Conservation (phyloP, 768 basidiomycete species). For the Boletus insuetus region DNA sequence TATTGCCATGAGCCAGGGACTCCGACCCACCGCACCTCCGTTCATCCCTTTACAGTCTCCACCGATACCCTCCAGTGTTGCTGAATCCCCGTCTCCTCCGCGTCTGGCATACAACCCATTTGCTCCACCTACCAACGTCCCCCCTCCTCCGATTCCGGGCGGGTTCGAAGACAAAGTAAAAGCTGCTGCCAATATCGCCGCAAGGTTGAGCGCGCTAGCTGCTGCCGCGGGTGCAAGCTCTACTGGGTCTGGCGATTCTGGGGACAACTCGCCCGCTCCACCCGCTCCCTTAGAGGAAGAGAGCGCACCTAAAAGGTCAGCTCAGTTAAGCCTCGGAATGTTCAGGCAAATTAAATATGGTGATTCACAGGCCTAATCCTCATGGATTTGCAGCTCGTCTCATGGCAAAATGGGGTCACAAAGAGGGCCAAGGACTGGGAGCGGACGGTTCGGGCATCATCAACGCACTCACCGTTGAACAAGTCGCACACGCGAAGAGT, state of each 20-base stretch:
- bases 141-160: conserved; percentile 51
- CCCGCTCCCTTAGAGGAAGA: conserved; percentile 32
- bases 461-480: conserved; percentile 83
- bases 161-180: conserved; percentile 67
- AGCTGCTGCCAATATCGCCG: conserved; percentile 81
- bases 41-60: conserved; percentile 26
- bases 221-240: conserved; percentile 25
- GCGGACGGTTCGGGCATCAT: conserved; percentile 82
- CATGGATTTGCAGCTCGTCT: conserved; percentile 79
- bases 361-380: conserved; percentile 48
- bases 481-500: conserved; percentile 38
- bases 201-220: conserved; percentile 61
- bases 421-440: conserved; percentile 91
- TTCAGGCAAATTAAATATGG: neutral
- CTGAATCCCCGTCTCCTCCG: conserved; percentile 43
- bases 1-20: conserved; percentile 51
- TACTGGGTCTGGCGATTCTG: conserved; percentile 25
- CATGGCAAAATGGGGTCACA: conserved; percentile 97
- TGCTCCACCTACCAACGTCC: conserved; percentile 57
- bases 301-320: conserved; percentile 15
- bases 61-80: conserved; percentile 18
- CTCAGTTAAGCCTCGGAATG: neutral
- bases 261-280: conserved; percentile 24
- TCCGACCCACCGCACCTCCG: conserved; percentile 29
- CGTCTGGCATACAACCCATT: conserved; percentile 68